Evolutionary conservation across 805 yeast genomes (phyloP).

Genomic region (Lachancea meyersii): DNA sequence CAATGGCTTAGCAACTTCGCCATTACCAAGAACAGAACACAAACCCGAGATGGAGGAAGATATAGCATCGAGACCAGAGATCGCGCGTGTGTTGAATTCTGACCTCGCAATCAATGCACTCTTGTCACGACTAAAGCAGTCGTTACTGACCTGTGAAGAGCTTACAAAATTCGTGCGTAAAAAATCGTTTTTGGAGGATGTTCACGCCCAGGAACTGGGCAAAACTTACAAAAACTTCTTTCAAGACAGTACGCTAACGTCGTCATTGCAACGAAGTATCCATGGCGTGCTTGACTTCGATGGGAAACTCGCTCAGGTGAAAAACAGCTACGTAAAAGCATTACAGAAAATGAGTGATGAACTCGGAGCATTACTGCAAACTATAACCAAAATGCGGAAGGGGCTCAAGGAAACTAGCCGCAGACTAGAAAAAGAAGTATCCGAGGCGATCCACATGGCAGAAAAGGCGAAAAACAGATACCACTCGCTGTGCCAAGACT

Average conservation of each 20-base stretch:
- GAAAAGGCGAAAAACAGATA: constrained; percentile 83
- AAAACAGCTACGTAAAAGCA: constrained; percentile 70
- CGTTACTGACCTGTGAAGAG: constrained; percentile 78
- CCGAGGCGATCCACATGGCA: constrained; percentile 74
- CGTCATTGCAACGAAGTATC: constrained; percentile 57
- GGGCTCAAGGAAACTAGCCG: constrained; percentile 73
- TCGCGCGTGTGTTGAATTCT: constrained; percentile 50
- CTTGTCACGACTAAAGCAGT: constrained; percentile 67
- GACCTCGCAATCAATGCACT: constrained; percentile 74
- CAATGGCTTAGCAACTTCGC: neutral
- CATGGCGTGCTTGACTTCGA: constrained; percentile 70
- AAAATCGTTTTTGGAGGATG: constrained; percentile 72
- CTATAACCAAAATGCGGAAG: constrained; percentile 70
- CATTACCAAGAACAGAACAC: neutral
- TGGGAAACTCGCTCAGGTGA: constrained; percentile 67
- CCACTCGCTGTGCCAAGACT: constrained; percentile 73
- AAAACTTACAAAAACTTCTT: constrained; percentile 55
- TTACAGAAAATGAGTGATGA: constrained; percentile 84
- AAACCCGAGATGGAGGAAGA: constrained; percentile 18
- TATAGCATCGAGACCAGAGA: constrained; percentile 45
- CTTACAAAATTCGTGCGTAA: constrained; percentile 71
- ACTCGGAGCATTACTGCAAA: constrained; percentile 58
- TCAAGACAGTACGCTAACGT: constrained; percentile 15
- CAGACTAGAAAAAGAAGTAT: constrained; percentile 75
- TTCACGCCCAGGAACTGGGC: constrained; percentile 64